Base-by-base conservation (phyloP, 345 rosid genomes). In the Linum tenue region DNA sequence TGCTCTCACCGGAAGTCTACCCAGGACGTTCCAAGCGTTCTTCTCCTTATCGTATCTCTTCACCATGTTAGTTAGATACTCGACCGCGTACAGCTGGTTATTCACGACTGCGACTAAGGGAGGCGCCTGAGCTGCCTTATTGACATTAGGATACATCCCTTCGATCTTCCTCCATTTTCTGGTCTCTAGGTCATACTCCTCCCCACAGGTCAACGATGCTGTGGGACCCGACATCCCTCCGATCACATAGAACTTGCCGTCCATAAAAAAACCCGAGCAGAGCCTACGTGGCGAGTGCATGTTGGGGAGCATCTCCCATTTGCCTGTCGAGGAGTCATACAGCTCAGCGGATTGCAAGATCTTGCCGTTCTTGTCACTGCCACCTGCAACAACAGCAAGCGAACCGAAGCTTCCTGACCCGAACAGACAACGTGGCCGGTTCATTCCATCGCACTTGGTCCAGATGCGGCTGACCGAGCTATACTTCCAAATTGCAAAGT, bases 201-300 rank as follows among this genome's bases (percentile, higher is more conserved):
- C 84, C 4, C 81, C 84, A 56, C 81, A 80, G 41, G 70, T 68
- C 22, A 80, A 61, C 60, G 73, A 22, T 36, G 67, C 74, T 1
- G 66, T 72, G 35, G 60, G 75, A 64, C 72, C 72, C 5, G 67
- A 77, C 79, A 80, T 75, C 55, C 84, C 84, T 2, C 84, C 79
- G 5, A 80, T 57, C 38, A 77, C 78, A 63, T 75, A 80, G 63
- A 80, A 80, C 16, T 74, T 80, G 50, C 79, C 79, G 12, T 80
- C 84, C 79, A 80, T 80, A 62, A 80, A 80, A 60, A 75, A 74
- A 7, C 81, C 84, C 3, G 84, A 80, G 70, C 79, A 75, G 55
- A 80, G 64, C 62, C 72, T 80, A 42, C 84, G 79, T 1, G 75
- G 79, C 61, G 51, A 48, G 63, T 72, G 72, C 84, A 80, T 77